Evolutionary conservation across 805 yeast genomes (phyloP).

Genomic region (Ogataea henricii): DNA sequence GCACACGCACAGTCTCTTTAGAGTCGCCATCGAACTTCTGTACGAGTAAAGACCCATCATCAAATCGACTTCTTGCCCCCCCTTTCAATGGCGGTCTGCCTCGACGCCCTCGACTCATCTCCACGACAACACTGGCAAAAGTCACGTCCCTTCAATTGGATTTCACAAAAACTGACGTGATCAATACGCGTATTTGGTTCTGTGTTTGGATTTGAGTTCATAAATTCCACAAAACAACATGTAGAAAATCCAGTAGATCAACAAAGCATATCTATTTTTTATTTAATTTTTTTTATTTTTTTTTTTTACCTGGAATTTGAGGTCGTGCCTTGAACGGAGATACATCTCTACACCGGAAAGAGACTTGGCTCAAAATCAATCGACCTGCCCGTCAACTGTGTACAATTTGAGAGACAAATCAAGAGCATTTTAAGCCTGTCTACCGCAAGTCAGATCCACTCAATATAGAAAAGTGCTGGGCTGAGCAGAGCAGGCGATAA

Average conservation of each 20-base stretch:
- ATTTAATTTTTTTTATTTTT: background rate
- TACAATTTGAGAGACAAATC: too few relatives aligned
- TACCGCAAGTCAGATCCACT: too few relatives aligned
- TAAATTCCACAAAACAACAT: background rate
- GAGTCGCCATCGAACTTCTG: background rate
- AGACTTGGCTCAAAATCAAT: too few relatives aligned
- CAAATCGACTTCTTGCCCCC: slow-evolving; percentile 4
- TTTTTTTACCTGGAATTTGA: background rate
- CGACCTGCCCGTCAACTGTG: too few relatives aligned
- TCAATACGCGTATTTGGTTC: background rate
- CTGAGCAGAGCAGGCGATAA: too few relatives aligned
- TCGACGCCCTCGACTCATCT: slow-evolving; percentile 6
- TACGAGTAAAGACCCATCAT: background rate
- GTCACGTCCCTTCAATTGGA: too few relatives aligned
- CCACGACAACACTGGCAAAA: too few relatives aligned
- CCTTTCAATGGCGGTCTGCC: slow-evolving; percentile 4
- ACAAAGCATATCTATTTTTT: background rate
- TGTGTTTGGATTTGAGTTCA: background rate
- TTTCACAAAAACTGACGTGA: too few relatives aligned
- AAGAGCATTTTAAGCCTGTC: too few relatives aligned
- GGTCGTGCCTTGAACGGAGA: background rate
- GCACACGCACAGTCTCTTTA: background rate
- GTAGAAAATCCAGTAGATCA: background rate
- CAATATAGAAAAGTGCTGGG: too few relatives aligned
- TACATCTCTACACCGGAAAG: too few relatives aligned